Conservation (phyloP, 768 basidiomycete genomes). For the Asterophora parasitica region DNA sequence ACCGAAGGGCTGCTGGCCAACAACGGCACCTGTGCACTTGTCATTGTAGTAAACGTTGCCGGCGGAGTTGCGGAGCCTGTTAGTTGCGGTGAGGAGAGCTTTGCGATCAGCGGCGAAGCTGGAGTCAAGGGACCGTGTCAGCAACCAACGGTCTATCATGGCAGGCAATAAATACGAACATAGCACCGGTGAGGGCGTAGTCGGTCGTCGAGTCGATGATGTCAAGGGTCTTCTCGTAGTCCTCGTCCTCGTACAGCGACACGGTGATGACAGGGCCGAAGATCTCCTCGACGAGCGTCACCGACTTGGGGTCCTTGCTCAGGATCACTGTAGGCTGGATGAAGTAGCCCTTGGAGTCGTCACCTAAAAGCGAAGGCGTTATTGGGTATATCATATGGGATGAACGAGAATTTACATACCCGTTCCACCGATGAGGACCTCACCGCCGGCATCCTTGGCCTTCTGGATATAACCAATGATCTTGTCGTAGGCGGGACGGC, state of each 20-base stretch:
- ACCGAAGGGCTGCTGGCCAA: slow-evolving; percentile 98
- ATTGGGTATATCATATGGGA: background rate
- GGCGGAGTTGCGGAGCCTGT: slow-evolving; percentile 82
- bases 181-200: slow-evolving; percentile 93
- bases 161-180: slow-evolving; percentile 42
- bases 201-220: slow-evolving; percentile 81
- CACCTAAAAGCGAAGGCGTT: slow-evolving; percentile 37
- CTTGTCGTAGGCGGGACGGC: slow-evolving; percentile 84
- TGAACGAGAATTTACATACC: slow-evolving; percentile 35
- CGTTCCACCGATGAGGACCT: slow-evolving; percentile 81
- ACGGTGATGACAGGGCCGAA: slow-evolving; percentile 96
- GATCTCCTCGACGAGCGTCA: slow-evolving; percentile 93
- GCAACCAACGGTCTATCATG: background rate
- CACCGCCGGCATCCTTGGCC: slow-evolving; percentile 86
- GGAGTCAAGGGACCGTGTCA: slow-evolving; percentile 4
- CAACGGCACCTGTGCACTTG: slow-evolving; percentile 96
- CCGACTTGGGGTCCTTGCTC: slow-evolving; percentile 81
- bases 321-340: slow-evolving; percentile 92
- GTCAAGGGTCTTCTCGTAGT: slow-evolving; percentile 83
- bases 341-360: slow-evolving; percentile 91
- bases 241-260: slow-evolving; percentile 83
- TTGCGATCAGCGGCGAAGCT: slow-evolving; percentile 84
- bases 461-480: slow-evolving; percentile 78
- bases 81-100: slow-evolving; percentile 75
- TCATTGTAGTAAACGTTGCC: slow-evolving; percentile 99